Evolutionary conservation across 306 rosid genomes (phyloP).

Genomic region (Cucurbita maxima): DNA sequence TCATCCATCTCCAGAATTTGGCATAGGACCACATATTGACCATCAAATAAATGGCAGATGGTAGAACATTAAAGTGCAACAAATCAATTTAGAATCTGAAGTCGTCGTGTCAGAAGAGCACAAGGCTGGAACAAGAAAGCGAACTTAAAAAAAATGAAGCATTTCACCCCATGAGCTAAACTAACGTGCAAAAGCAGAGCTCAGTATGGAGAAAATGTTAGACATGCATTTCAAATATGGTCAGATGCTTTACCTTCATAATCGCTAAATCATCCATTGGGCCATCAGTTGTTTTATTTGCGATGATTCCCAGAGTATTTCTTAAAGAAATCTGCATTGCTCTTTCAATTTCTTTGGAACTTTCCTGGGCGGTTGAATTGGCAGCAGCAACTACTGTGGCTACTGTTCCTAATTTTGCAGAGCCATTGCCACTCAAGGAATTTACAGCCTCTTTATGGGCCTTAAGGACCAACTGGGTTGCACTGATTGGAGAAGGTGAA

Average conservation of each 20-base stretch:
- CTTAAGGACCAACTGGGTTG: constrained; percentile 88
- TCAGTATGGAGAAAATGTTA: background rate
- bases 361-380: constrained; percentile 78
- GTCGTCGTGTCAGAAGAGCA: background rate
- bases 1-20: background rate
- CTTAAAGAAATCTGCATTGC: constrained; percentile 97
- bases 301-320: constrained; percentile 75
- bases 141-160: background rate
- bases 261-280: constrained; percentile 91
- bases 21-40: background rate
- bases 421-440: constrained; percentile 87
- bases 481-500: constrained; percentile 26
- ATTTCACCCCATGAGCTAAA: background rate
- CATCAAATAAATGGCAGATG: background rate
- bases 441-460: constrained; percentile 97
- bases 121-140: background rate
- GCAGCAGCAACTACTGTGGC: constrained; percentile 98
- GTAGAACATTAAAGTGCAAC: background rate
- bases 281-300: constrained; percentile 55
- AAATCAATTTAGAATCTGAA: background rate
- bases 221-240: background rate
- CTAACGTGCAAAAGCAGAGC: background rate
- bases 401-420: constrained; percentile 85
- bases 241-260: constrained; percentile 55
- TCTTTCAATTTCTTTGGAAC: constrained; percentile 86